Base-by-base conservation (phyloP, 176 grass and related monocot species). In the Alloteropsis semialata region DNA sequence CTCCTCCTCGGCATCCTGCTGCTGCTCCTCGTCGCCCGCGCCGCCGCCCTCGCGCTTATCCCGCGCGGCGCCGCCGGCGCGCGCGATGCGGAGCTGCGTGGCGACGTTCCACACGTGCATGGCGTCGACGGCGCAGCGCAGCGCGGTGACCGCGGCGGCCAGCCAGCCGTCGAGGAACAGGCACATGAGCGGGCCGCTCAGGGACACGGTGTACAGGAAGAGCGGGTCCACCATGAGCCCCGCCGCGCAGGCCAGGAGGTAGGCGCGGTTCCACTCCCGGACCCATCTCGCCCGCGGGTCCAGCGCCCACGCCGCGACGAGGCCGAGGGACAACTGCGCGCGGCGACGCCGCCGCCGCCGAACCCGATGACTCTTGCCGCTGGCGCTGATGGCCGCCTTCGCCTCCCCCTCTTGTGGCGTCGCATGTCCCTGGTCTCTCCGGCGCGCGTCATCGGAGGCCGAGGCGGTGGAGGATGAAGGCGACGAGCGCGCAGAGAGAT, bases 161-260 rank as follows among this genome's bases (percentile, higher is more conserved):
- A 98, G 88, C 96, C 96, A 98, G 39, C 92, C 92, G 82, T 98
- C 96, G 71, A 98, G 67, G 91, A 98, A 98, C 69, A 98, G 60
- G 79, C 96, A 95, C 88, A 91, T 95, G 66, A 89, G 81, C 12
- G 92, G 70, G 15, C 88, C 82, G 82, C 96, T 98, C 15, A 98
- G 2, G 3, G 92, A 98, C 54, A 95, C 66, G 13, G 96, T 69
- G 82, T 98, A 98, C 18, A 98, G 87, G 87, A 95, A 98, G 61
- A 98, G 85, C n/a, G 92, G 96, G 86, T 98, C 96, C 27, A 98
- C 83, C 68, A 98, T 43, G 12, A 98, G 84, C 30, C 96, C 96
- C 5, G 82, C 91, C n/a, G 89, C 92, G 76, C 96, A 98, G 24
- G 87, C 87, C 0, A 98, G 82, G 2, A 98, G 89, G 88, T 91